These are phyloP conservation scores for Leccinum subspadiceum DNA, from an alignment of 1,284 basidiomycete species.

Conservation along the genomic window DNA sequence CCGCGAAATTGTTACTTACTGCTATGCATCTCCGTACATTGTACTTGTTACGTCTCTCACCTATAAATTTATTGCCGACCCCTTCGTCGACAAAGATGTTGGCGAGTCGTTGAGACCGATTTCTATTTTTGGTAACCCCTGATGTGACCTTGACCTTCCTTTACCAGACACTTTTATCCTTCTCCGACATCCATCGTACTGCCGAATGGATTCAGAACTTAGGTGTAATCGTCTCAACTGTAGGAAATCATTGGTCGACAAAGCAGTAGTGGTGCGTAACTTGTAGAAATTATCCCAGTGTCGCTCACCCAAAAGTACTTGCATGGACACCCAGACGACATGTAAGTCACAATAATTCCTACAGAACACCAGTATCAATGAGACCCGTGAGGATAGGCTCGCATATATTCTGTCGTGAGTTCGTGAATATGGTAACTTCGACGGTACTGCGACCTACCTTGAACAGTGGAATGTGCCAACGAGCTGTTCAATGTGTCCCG, in stretches of 20 bases:
- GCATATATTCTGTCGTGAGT: conserved; percentile 79
- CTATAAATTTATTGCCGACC: conserved; percentile 14
- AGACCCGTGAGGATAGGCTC: conserved; percentile 45
- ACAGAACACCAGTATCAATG: conserved; percentile 20
- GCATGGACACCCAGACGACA: conserved; percentile 35
- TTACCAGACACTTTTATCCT: not conserved
- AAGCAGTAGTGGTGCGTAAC: conserved; percentile 73
- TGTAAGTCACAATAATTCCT: conserved; percentile 37
- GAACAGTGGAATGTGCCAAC: conserved; percentile 77
- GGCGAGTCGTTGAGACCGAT: not conserved
- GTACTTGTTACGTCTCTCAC: conserved; percentile 26
- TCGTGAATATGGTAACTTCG: not conserved
- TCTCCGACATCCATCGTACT: not conserved
- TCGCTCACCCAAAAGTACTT: conserved; percentile 1
- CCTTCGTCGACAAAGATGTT: not conserved
- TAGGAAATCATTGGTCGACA: conserved; percentile 62
- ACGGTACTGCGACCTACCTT: not conserved
- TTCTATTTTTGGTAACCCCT: conserved; percentile 16
- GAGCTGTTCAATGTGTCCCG: conserved; percentile 74
- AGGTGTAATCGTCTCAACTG: conserved; percentile 77
- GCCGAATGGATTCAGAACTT: conserved; percentile 48
- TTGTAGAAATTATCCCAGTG: not conserved
- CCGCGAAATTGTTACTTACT: conserved; percentile 23
- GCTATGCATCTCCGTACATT: conserved; percentile 23
- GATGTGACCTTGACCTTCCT: not conserved